Evolutionary conservation across 257 asterid genomes (phyloP).

Genomic region (Solanum pinnatisectum): DNA sequence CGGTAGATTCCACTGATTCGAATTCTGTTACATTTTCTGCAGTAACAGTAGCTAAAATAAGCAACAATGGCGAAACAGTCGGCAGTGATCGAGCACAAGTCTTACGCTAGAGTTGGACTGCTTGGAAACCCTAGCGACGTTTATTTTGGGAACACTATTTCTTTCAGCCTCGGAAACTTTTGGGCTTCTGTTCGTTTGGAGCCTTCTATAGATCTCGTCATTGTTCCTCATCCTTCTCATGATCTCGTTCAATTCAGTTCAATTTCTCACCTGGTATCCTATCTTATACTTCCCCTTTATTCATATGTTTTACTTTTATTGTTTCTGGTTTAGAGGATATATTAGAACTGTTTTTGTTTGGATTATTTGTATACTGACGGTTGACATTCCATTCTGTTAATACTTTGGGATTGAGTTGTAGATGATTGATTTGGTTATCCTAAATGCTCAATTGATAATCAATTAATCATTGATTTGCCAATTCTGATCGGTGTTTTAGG

Average conservation of each 20-base stretch:
- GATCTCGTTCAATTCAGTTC: constrained; percentile 72
- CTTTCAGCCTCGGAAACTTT: constrained; percentile 66
- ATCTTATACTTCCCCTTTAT: background rate
- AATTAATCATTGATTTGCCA: background rate
- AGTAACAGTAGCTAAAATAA: background rate
- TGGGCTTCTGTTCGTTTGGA: constrained; percentile 69
- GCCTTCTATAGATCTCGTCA: constrained; percentile 48
- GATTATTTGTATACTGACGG: background rate
- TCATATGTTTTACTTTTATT: background rate
- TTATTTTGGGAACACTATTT: constrained; percentile 61
- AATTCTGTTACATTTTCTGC: background rate
- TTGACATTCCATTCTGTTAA: background rate
- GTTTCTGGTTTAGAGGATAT: background rate
- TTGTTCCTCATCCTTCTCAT: constrained; percentile 60
- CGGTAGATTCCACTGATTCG: background rate
- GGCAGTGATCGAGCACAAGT: constrained; percentile 47
- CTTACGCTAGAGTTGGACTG: constrained; percentile 65
- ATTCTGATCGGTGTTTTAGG: background rate
- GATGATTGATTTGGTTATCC: background rate
- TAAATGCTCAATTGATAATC: background rate
- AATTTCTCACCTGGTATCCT: constrained; percentile 51
- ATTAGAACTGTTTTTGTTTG: background rate
- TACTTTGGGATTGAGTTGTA: background rate
- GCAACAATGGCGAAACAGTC: background rate
- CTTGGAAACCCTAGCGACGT: constrained; percentile 90